Evolutionary conservation across 1,139 yeast genomes (phyloP).

Genomic region (Sugiyamaella xylanicola): DNA sequence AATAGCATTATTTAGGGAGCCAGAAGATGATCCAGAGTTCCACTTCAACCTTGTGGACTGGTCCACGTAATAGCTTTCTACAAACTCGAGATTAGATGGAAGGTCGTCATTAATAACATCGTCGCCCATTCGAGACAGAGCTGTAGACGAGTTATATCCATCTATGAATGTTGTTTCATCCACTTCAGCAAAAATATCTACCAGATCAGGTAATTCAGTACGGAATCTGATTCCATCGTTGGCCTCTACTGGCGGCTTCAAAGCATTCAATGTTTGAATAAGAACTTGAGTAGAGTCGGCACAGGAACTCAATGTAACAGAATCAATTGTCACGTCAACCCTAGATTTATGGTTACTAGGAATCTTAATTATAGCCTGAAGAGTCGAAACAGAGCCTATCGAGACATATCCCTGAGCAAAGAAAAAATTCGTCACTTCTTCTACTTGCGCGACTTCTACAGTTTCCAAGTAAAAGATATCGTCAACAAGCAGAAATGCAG

Average conservation of each 20-base stretch:
- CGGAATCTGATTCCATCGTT: slow-evolving; percentile 53
- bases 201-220: slow-evolving; percentile 35
- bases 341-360: slow-evolving; percentile 1
- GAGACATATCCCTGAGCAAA: slow-evolving; percentile 32
- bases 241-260: slow-evolving; percentile 61
- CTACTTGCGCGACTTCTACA: not conserved
- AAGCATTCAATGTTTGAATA: slow-evolving; percentile 65
- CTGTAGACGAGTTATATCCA: not conserved
- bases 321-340: slow-evolving; percentile 12
- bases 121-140: slow-evolving; percentile 23
- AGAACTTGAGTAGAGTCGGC: slow-evolving; percentile 84
- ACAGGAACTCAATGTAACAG: slow-evolving; percentile 52
- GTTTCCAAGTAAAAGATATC: slow-evolving; percentile 28
- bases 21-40: slow-evolving; percentile 29
- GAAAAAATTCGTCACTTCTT: slow-evolving; percentile 26
- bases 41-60: slow-evolving; percentile 31
- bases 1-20: slow-evolving; percentile 26
- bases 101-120: slow-evolving; percentile 36
- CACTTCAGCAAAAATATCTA: slow-evolving; percentile 55
- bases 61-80: slow-evolving; percentile 46
- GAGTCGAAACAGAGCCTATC: slow-evolving; percentile 29
- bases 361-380: slow-evolving; percentile 15
- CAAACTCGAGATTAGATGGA: slow-evolving; percentile 40
- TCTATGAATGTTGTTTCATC: slow-evolving; percentile 45
- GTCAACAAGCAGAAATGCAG: slow-evolving; percentile 38